Percentiles rank a stretch among this genome's conserved stretches.
Conservation (phyloP, 768 basidiomycete species). For the Podaxis sp. region DNA sequence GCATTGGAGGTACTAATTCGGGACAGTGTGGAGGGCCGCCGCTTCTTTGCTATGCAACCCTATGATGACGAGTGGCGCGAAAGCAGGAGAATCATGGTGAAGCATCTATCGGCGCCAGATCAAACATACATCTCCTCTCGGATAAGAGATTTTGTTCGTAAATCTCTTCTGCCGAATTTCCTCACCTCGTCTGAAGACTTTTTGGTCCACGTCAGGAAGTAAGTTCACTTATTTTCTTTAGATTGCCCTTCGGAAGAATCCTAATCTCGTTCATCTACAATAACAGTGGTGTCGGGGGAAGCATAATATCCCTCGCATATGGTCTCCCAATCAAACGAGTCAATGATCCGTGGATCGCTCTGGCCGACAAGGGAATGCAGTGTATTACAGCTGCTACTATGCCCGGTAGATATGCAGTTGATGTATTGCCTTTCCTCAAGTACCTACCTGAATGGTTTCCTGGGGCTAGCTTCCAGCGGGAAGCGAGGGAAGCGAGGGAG, state of each 20-base stretch:
- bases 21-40: not conserved
- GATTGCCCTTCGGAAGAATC: no score
- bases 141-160: not conserved
- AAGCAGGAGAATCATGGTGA: constrained; percentile 3
- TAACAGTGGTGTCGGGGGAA: constrained; percentile 7
- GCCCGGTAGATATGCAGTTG: constrained; percentile 35
- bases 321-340: constrained; percentile 11
- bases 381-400: constrained; percentile 19
- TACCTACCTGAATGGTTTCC: constrained; percentile 55
- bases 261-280: no score
- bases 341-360: constrained; percentile 30
- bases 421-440: constrained; percentile 31
- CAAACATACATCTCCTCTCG: not conserved
- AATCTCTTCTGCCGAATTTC: constrained; percentile 8
- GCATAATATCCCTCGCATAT: constrained; percentile 14
- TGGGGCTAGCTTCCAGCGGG: constrained; percentile 51
- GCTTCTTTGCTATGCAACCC: constrained; percentile 4
- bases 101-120: constrained; percentile 1
- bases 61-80: constrained; percentile 15
- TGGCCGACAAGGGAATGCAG: constrained; percentile 24
- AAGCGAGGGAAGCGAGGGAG: constrained; percentile 41
- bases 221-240: not conserved
- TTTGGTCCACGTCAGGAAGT: constrained; percentile 11
- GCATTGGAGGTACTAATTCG: not conserved
- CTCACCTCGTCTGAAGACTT: constrained; percentile 7